Conservation (phyloP, 306 rosid species). For the Lupinus albus region DNA sequence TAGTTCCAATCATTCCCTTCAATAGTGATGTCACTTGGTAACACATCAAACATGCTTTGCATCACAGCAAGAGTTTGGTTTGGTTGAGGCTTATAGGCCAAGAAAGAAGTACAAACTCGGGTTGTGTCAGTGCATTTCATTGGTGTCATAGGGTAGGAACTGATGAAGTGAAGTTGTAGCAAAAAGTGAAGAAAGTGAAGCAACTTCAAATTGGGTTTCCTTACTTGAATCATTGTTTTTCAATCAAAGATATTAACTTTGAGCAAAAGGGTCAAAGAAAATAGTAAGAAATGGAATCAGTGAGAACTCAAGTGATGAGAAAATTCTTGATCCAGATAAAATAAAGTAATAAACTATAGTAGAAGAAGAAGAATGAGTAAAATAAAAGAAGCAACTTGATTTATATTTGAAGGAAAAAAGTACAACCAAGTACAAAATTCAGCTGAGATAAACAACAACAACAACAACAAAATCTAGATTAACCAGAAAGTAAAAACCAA, state of each 20-base stretch:
- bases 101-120: constrained; percentile 81
- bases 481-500: constrained; percentile 33
- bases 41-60: constrained; percentile 88
- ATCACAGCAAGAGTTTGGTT: constrained; percentile 65
- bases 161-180: constrained; percentile 41
- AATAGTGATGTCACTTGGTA: constrained; percentile 70
- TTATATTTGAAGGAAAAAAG: constrained; percentile 30
- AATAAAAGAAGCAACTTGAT: constrained; percentile 39
- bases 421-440: constrained; percentile 29
- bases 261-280: constrained; percentile 39
- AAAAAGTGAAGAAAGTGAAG: constrained; percentile 44
- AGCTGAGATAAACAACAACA: constrained; percentile 7
- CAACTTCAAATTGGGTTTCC: constrained; percentile 35
- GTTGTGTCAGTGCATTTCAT: constrained; percentile 77
- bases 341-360: no score
- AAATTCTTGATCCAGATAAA: constrained; percentile 27
- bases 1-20: constrained; percentile 71
- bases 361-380: neutral
- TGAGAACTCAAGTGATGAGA: constrained; percentile 10
- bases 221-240: constrained; percentile 50
- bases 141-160: constrained; percentile 52
- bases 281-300: constrained; percentile 6
- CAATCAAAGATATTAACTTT: constrained; percentile 1
- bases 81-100: constrained; percentile 69
- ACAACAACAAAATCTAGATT: constrained; percentile 30